Percentiles rank a stretch among this genome's conserved stretches.
Conservation (phyloP, 129 eudicot genomes). For the Deinandra increscens region DNA sequence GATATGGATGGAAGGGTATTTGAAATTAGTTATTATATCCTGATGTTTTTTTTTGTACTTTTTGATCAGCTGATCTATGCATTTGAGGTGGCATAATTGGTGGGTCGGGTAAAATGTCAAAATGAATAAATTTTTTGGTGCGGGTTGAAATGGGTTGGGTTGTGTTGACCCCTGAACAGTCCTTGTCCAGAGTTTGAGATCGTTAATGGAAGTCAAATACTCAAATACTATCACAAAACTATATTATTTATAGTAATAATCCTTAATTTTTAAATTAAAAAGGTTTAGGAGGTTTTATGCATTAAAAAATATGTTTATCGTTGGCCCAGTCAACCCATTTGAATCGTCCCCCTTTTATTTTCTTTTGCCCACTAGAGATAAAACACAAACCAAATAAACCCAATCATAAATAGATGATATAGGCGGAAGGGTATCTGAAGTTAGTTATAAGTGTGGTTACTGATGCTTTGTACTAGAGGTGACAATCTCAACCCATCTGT, state of each 20-base stretch:
- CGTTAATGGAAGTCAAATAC: not conserved
- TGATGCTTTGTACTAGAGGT: not conserved
- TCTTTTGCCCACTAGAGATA: not conserved
- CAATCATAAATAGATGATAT: slow-evolving; percentile 29
- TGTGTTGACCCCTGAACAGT: not conserved
- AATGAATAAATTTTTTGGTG: not conserved
- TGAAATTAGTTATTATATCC: slow-evolving; percentile 6
- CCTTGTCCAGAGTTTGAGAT: not conserved
- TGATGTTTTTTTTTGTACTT: not conserved
- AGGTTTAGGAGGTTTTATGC: slow-evolving; percentile 2
- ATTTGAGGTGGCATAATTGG: slow-evolving; percentile 7
- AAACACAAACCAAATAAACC: not conserved
- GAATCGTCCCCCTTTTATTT: not conserved
- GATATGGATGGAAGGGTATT: slow-evolving; percentile 90
- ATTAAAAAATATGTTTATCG: not conserved
- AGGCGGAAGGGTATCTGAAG: slow-evolving; percentile 28
- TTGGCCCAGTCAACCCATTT: not conserved
- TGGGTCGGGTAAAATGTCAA: slow-evolving; percentile 5
- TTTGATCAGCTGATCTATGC: not conserved
- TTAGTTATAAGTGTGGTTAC: slow-evolving; percentile 2
- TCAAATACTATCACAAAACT: not conserved
- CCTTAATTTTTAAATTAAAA: not conserved
- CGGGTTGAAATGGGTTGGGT: not conserved
- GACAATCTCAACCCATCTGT: not conserved
- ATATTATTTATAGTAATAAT: not conserved